phyloP scores from a whole-genome alignment of 2,329 filamentous ascomycete genomes.

The Ampelomyces quisqualis region DNA sequence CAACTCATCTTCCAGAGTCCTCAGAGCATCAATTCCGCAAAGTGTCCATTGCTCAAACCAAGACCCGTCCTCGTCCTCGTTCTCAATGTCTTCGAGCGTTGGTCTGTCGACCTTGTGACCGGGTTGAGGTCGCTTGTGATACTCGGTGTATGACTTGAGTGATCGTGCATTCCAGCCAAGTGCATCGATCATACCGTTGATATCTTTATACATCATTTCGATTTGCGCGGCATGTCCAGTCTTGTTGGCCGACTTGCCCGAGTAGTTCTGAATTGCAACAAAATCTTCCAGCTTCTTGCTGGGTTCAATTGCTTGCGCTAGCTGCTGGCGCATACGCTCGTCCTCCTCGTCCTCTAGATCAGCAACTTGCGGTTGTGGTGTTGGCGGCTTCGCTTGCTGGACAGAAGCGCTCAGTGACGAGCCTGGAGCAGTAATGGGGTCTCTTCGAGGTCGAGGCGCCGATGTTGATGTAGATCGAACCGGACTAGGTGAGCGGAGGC shows the following conservation, averaged over 20 bases:
- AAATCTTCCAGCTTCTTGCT: conserved; percentile 67
- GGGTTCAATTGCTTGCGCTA: conserved; percentile 62
- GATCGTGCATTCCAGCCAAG: conserved; percentile 81
- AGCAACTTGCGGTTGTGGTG: conserved; percentile 41
- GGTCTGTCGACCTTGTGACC: conserved; percentile 60
- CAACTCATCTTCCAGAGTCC: conserved; percentile 62
- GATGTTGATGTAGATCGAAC: conserved; percentile 61
- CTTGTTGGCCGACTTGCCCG: conserved; percentile 40
- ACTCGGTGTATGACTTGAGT: conserved; percentile 61
- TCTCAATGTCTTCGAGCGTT: conserved; percentile 58
- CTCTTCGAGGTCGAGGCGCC: conserved; percentile 27
- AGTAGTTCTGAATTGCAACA: conserved; percentile 57
- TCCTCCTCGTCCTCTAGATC: conserved; percentile 60
- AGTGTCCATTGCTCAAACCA: conserved; percentile 71
- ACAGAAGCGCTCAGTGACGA: conserved; percentile 36
- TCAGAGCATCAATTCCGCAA: conserved; percentile 71
- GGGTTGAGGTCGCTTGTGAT: conserved; percentile 54
- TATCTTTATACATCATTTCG: conserved; percentile 67
- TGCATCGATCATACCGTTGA: conserved; percentile 93
- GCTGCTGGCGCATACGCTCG: conserved; percentile 63
- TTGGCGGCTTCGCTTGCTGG: conserved; percentile 37
- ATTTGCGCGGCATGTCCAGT: conserved; percentile 50
- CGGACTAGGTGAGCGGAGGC: conserved; percentile 72
- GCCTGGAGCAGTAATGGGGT: conserved; percentile 36
- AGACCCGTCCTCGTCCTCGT: conserved; percentile 37